Evolutionary conservation across 73 alveolate genomes (phyloP), one percentile per base, ranked within the genome.

Genomic region (Diophrys appendiculata): DNA sequence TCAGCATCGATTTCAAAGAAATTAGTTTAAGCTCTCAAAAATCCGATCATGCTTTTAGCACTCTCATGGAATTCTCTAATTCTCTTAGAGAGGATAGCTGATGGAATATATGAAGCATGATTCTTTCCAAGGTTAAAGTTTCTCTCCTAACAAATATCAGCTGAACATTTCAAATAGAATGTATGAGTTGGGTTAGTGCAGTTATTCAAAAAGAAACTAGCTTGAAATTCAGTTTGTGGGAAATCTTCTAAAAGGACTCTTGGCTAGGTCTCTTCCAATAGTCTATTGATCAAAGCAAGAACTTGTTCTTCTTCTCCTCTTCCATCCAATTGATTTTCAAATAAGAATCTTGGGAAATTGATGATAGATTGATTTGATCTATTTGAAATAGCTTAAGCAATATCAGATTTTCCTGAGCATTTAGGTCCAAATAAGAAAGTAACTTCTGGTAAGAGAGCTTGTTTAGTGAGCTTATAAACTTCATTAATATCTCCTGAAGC

Each of bases 401-500:
- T 53, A 29, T 87, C 73, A n/a, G 95, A 72, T 68, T 93, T 93
- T 26, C 98, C 98, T 0, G 94, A 77, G 43, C 90, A 78, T 71
- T 92, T 91, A 54, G 94, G 89, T 13, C 98, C 98, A 30, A 93
- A 75, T 14, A 93, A 70, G 55, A 77, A 87, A 79, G 75, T 87
- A 64, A 90, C 52, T 73, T 90, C 85, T 43, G 98, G 98, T 35
- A 82, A 69, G 74, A 93, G 90, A 68, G 94, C 90, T 34, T 55
- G 87, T 76, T 91, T 93, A 27, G 91, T 65, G 84, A 54, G 89
- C 85, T 81, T 87, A 75, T 87, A 96, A 65, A 92, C 96, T 82
- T 88, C 95, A 26, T 96, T 98, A 70, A 94, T 82, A 64, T 95
- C 54, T 80, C 90, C 89, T 52, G 85, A 92, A 28, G 97, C 98